A percentile compares a stretch with the other conserved stretches of the same genome.
Conservation (phyloP, 805 yeast genomes). For the Teunomyces gatunensis region DNA sequence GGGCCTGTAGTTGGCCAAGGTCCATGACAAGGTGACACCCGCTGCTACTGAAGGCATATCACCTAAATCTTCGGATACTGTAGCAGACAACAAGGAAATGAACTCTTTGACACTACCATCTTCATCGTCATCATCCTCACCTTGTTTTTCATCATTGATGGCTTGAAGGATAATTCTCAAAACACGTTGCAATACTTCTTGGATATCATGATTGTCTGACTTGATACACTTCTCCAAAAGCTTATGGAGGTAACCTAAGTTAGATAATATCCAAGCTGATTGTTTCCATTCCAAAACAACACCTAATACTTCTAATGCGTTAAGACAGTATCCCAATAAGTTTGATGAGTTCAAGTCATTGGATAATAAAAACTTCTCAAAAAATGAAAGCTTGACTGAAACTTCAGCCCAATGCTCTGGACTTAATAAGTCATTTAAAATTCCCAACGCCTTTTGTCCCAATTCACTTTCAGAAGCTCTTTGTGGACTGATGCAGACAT, state of each 20-base stretch:
- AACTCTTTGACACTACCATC: constrained; percentile 62
- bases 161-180: constrained; percentile 68
- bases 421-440: constrained; percentile 68
- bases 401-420: constrained; percentile 85
- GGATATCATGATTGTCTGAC: constrained; percentile 82
- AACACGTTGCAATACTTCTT: constrained; percentile 77
- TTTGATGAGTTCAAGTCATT: constrained; percentile 71
- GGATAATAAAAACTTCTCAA: constrained; percentile 80
- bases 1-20: constrained; percentile 73
- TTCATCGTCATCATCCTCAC: constrained; percentile 45
- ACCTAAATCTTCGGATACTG: constrained; percentile 76
- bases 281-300: constrained; percentile 79
- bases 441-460: constrained; percentile 78
- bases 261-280: constrained; percentile 73
- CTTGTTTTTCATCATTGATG: constrained; percentile 43
- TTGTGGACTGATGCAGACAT: constrained; percentile 81
- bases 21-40: constrained; percentile 80
- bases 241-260: constrained; percentile 65
- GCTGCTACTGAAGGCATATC: constrained; percentile 80
- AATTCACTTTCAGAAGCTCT: constrained; percentile 80
- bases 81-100: constrained; percentile 56
- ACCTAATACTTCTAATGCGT: constrained; percentile 85
- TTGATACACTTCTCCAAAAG: constrained; percentile 78
- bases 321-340: constrained; percentile 74
- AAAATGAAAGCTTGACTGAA: constrained; percentile 78